Conservation (phyloP, 495 filamentous ascomycete species). For the Acidomyces sp. region DNA sequence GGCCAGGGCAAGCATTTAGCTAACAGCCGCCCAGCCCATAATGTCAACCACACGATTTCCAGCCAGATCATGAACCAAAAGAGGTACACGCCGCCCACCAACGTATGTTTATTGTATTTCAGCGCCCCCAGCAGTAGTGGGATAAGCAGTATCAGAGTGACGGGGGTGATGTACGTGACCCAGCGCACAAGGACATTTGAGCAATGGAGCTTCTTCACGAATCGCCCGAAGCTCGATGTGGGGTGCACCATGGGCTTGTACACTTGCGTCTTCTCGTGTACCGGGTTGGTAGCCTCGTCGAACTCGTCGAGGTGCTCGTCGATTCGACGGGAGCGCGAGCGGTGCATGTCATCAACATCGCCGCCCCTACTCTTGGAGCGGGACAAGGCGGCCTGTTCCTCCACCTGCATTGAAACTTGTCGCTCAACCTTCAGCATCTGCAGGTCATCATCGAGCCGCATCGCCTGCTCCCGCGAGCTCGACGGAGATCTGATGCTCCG, state of each 20-base stretch:
- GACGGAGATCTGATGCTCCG: conserved; percentile 34
- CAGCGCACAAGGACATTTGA: conserved; percentile 74
- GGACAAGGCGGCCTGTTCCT: conserved; percentile 34
- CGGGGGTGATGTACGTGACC: conserved; percentile 70
- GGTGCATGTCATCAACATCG: conserved; percentile 32
- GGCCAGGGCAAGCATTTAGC: conserved; percentile 59
- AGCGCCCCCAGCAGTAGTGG: conserved; percentile 69
- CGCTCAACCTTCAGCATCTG: conserved; percentile 72
- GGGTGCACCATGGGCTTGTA: conserved; percentile 60
- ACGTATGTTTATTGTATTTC: conserved; percentile 47
- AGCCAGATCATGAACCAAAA: conserved; percentile 94
- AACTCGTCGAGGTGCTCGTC: conserved; percentile 69
- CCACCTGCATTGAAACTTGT: conserved; percentile 45
- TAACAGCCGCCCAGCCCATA: conserved; percentile 68
- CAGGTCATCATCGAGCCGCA: conserved; percentile 70
- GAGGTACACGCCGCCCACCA: conserved; percentile 61
- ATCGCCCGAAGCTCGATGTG: conserved; percentile 44
- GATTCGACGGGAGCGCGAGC: conserved; percentile 36
- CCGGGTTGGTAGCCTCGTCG: conserved; percentile 57
- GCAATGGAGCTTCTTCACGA: conserved; percentile 55
- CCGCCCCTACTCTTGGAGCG: conserved; percentile 25
- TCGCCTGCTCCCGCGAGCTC: conserved; percentile 50
- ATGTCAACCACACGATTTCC: conserved; percentile 66
- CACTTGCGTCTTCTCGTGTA: conserved; percentile 55
- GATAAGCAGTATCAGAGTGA: conserved; percentile 60